A percentile compares a stretch with the other conserved stretches of the same genome.
phyloP scores from a whole-genome alignment of 2,329 filamentous ascomycete genomes.

The Diaporthe australafricana region DNA sequence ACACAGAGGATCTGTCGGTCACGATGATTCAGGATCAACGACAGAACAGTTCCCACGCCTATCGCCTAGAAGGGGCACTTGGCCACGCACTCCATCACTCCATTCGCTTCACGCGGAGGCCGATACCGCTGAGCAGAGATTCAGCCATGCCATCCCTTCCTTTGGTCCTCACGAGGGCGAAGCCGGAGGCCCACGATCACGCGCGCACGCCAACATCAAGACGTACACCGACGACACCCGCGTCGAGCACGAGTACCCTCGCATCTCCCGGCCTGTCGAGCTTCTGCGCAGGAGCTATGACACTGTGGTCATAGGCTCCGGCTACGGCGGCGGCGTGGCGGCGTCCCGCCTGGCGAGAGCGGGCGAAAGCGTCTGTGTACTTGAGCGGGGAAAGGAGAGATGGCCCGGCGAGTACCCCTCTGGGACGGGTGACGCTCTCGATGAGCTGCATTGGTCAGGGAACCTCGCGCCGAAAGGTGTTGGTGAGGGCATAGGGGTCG shows the following conservation, averaged over 20 bases:
- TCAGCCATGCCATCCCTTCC: slow-evolving; percentile 43
- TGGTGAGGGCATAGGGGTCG: slow-evolving; percentile 54
- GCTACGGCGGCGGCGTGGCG: slow-evolving; percentile 75
- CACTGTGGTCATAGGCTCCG: slow-evolving; percentile 75
- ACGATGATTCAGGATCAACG: background rate
- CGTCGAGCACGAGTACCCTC: slow-evolving; percentile 54
- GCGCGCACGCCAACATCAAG: slow-evolving; percentile 44
- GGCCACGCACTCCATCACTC: slow-evolving; percentile 30
- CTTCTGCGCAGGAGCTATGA: slow-evolving; percentile 70
- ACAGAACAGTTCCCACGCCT: background rate
- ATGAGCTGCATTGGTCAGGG: slow-evolving; percentile 68
- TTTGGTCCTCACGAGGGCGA: slow-evolving; percentile 49
- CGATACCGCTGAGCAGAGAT: background rate
- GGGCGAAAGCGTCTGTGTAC: slow-evolving; percentile 69
- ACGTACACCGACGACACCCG: slow-evolving; percentile 44
- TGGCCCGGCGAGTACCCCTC: slow-evolving; percentile 76
- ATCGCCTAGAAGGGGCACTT: slow-evolving; percentile 28
- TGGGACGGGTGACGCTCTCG: slow-evolving; percentile 56
- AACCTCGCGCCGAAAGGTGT: slow-evolving; percentile 56
- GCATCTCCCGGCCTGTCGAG: slow-evolving; percentile 68
- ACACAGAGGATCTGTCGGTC: background rate
- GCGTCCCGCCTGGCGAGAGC: slow-evolving; percentile 73
- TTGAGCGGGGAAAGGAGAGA: slow-evolving; percentile 73
- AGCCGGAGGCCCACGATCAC: slow-evolving; percentile 48
- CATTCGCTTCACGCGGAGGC: background rate